Percentiles rank a stretch among this genome's conserved stretches.
phyloP scores from a whole-genome alignment of 2,329 filamentous ascomycete genomes.

The Aureobasidium sp. region DNA sequence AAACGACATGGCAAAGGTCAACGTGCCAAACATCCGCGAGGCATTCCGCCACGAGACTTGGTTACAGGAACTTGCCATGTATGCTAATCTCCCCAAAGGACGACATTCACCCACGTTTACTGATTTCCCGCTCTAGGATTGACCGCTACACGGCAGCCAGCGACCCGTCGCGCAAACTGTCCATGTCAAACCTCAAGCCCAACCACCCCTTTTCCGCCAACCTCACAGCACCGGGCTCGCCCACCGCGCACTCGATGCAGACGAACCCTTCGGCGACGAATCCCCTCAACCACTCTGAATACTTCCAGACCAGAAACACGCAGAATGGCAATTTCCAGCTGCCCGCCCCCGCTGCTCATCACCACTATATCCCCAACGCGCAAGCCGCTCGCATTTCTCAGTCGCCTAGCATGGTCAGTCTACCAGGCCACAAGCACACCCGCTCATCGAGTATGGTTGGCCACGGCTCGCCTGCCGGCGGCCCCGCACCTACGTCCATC shows the following conservation, averaged over 20 bases:
- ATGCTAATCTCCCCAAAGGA: constrained; percentile 33
- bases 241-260: constrained; percentile 28
- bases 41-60: constrained; percentile 85
- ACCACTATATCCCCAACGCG: constrained; percentile 23
- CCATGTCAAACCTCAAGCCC: constrained; percentile 30
- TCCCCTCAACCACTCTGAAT: constrained; percentile 23
- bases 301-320: constrained; percentile 15
- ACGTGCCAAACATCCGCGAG: constrained; percentile 87
- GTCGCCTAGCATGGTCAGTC: constrained; percentile 24
- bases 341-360: constrained; percentile 28
- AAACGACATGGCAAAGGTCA: constrained; percentile 92
- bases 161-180: constrained; percentile 29
- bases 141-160: constrained; percentile 36
- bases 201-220: constrained; percentile 19
- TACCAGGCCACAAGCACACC: constrained; percentile 16
- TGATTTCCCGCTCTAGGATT: constrained; percentile 21
- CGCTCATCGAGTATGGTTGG: constrained; percentile 28
- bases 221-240: constrained; percentile 22
- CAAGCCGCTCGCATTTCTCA: constrained; percentile 33
- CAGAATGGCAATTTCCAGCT: constrained; percentile 18
- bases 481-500: constrained; percentile 10
- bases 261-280: constrained; percentile 35
- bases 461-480: constrained; percentile 20
- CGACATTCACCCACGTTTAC: constrained; percentile 3
- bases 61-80: constrained; percentile 78